phyloP scores from a whole-genome alignment of 1,284 basidiomycete genomes.

The Cutaneotrichosporon sp. region DNA sequence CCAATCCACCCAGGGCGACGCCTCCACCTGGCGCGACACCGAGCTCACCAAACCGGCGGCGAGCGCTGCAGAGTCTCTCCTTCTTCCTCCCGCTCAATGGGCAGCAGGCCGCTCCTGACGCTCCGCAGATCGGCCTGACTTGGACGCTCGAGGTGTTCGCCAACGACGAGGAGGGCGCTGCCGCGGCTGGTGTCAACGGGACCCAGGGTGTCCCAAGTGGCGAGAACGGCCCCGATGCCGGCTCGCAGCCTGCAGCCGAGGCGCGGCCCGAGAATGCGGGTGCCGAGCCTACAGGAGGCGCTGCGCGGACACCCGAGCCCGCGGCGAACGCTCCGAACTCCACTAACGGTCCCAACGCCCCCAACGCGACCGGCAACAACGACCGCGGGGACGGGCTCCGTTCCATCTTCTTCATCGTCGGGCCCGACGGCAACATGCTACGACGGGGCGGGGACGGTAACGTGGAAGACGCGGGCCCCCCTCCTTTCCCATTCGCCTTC shows the following conservation, averaged over 20 bases:
- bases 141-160: slow-evolving; percentile 19
- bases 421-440: slow-evolving; percentile 7
- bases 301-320: not conserved
- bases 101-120: not conserved
- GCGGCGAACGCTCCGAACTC: not conserved
- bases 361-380: not conserved
- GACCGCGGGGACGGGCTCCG: not conserved
- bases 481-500: slow-evolving; percentile 9
- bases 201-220: not conserved
- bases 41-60: not conserved
- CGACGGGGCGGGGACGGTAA: not conserved
- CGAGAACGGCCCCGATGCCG: not conserved
- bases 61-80: slow-evolving; percentile 3
- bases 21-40: not conserved
- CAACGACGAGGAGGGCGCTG: slow-evolving; percentile 9
- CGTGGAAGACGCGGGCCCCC: not conserved
- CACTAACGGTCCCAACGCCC: not conserved
- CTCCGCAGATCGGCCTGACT: slow-evolving; percentile 7
- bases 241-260: not conserved
- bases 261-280: not conserved
- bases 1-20: not conserved
- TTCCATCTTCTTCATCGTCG: slow-evolving; percentile 11
- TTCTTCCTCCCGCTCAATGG: slow-evolving; percentile 7
- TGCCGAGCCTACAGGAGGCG: not conserved
- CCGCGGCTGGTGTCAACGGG: not conserved